Evolutionary conservation across 2,329 filamentous ascomycete species (phyloP).

Genomic region (Blumeria hordei): DNA sequence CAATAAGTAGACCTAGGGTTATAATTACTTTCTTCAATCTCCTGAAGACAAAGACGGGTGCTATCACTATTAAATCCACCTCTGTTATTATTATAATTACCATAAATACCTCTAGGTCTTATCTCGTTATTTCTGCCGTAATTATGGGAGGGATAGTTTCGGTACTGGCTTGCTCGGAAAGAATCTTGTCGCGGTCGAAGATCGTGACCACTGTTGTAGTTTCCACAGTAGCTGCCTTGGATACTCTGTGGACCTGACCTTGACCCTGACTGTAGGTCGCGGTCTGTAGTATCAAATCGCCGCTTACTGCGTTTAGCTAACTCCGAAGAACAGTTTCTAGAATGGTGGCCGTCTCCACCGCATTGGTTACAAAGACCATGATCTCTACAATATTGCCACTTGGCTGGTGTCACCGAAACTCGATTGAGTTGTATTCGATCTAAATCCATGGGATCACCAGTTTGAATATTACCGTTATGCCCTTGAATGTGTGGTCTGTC

Average conservation of each 20-base stretch:
- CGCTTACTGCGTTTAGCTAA: neutral
- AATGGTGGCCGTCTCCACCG: neutral
- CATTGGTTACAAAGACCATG: neutral
- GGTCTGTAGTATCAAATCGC: neutral
- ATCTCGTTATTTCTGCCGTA: neutral
- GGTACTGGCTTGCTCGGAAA: neutral
- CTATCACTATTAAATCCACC: neutral
- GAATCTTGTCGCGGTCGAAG: neutral
- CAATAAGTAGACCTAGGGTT: neutral
- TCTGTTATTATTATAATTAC: neutral
- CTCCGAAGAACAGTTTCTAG: neutral
- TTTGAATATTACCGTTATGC: neutral
- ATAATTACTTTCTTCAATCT: neutral
- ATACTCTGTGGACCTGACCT: neutral
- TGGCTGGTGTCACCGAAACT: neutral
- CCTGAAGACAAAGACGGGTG: neutral
- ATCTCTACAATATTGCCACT: neutral
- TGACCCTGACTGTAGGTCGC: neutral
- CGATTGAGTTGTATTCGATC: neutral
- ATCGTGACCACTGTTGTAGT: neutral
- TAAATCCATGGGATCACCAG: neutral
- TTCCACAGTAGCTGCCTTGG: neutral
- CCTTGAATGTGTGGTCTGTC: neutral
- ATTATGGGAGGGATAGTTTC: neutral
- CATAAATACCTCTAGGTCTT: neutral